phyloP scores from a whole-genome alignment of 2,329 filamentous ascomycete genomes.

The Hymenoscyphus occultus region DNA sequence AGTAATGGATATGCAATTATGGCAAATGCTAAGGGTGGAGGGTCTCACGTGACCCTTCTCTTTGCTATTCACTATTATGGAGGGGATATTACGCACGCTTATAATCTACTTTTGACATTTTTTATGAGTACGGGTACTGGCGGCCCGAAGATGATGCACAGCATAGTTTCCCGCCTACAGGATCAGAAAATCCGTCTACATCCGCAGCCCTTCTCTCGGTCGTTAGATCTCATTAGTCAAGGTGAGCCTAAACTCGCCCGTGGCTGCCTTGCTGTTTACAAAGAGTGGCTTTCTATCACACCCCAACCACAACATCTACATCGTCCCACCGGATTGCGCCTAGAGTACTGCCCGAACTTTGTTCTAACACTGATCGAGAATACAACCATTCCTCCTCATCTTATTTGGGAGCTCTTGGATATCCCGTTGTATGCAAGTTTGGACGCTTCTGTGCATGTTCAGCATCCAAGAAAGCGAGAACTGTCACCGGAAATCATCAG shows the following conservation, averaged over 20 bases:
- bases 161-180: neutral
- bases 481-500: constrained; percentile 20
- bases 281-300: constrained; percentile 14
- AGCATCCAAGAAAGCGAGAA: neutral
- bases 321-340: constrained; percentile 8
- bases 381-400: constrained; percentile 5
- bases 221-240: constrained; percentile 12
- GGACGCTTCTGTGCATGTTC: neutral
- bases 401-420: constrained; percentile 27
- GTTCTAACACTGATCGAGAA: constrained; percentile 26
- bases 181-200: constrained; percentile 14
- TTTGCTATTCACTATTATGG: neutral
- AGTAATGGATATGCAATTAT: neutral
- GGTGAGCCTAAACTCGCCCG: constrained; percentile 13
- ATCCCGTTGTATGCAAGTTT: constrained; percentile 21
- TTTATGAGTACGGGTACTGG: neutral
- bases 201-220: neutral
- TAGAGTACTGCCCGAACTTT: constrained; percentile 21
- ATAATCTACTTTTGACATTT: neutral
- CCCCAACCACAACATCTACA: neutral
- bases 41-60: neutral
- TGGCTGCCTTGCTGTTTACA: constrained; percentile 11
- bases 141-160: neutral
- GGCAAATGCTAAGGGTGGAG: neutral
- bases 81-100: neutral